These are phyloP conservation scores for Phialophora macrospora DNA, from an alignment of 2,329 filamentous ascomycete genomes.

Conservation along the genomic window DNA sequence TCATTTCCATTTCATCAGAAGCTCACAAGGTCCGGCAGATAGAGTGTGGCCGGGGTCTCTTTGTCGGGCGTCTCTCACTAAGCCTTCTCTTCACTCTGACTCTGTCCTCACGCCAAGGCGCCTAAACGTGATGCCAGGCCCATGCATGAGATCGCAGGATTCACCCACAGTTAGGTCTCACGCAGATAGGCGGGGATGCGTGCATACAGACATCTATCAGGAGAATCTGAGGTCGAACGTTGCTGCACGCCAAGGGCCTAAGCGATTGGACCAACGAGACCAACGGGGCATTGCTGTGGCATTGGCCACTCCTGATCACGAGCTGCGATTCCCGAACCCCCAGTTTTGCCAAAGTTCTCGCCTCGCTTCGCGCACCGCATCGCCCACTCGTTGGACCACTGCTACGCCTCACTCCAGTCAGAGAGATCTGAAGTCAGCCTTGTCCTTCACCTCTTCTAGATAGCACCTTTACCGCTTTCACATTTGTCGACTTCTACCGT, in stretches of 20 bases:
- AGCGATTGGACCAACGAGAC: not conserved
- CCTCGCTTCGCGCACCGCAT: constrained; percentile 5
- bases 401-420: constrained; percentile 10
- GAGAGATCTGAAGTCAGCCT: constrained; percentile 2
- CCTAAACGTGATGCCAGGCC: not conserved
- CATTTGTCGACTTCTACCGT: not conserved
- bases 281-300: not conserved
- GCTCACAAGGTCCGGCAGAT: no score
- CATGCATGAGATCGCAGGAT: not conserved
- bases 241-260: not conserved
- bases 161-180: not conserved
- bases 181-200: not conserved
- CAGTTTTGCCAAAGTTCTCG: constrained; percentile 9
- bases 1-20: not conserved
- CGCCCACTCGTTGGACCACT: not conserved
- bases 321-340: not conserved
- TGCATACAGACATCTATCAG: not conserved
- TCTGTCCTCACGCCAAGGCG: not conserved
- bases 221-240: not conserved
- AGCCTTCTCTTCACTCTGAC: not conserved
- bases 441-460: not conserved
- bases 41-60: not conserved
- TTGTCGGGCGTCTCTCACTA: not conserved
- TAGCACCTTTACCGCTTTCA: not conserved
- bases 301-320: not conserved